Conservation (phyloP, 306 rosid species). For the Prosopis cineraria region DNA sequence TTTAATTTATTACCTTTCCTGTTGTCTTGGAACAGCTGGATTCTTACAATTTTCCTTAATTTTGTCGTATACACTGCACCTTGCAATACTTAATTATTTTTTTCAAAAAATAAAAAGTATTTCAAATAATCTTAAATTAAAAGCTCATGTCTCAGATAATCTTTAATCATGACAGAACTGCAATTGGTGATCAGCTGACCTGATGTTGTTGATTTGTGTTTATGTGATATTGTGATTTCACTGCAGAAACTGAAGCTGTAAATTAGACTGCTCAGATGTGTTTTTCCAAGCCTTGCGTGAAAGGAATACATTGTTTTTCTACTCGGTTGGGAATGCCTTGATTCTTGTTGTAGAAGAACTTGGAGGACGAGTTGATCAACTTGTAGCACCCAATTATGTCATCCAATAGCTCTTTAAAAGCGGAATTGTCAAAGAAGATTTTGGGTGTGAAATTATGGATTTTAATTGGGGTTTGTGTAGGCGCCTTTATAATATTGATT, state of each 20-base stretch:
- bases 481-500: conserved; percentile 77
- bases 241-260: conserved; percentile 25
- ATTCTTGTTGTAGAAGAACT: conserved; percentile 39
- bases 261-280: conserved; percentile 9
- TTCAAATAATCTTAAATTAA: conserved; percentile 30
- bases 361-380: conserved; percentile 39
- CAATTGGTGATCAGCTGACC: conserved; percentile 20
- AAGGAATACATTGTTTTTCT: conserved; percentile 41
- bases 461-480: conserved; percentile 80
- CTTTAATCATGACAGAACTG: conserved; percentile 23
- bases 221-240: neutral
- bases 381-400: conserved; percentile 54
- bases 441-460: conserved; percentile 87
- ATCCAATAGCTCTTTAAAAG: conserved; percentile 59
- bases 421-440: conserved; percentile 73
- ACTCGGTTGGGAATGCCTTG: conserved; percentile 54
- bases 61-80: conserved; percentile 14
- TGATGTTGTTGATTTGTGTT: conserved; percentile 18
- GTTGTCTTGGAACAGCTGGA: conserved; percentile 37
- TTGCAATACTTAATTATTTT: neutral
- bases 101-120: neutral
- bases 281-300: conserved; percentile 24
- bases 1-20: conserved; percentile 6
- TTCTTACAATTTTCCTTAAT: conserved; percentile 29
- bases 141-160: conserved; percentile 10